A percentile compares a stretch with the other conserved stretches of the same genome.
These are phyloP conservation scores for Tephrocybe sp. DNA, from an alignment of 768 basidiomycete genomes.

Conservation along the genomic window DNA sequence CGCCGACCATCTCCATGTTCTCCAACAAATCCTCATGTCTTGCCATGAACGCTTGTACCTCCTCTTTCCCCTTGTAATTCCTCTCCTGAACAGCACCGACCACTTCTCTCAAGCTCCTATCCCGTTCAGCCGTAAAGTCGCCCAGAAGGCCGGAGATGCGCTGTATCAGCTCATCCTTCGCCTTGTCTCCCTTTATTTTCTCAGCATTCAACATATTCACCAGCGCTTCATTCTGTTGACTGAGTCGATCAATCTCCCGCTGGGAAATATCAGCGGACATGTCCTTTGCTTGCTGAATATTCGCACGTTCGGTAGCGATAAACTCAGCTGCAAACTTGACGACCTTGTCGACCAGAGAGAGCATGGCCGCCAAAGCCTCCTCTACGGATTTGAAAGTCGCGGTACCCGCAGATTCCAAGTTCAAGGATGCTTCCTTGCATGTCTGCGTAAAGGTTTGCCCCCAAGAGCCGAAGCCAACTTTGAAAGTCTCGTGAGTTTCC, in stretches of 20 bases:
- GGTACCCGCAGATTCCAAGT: slow-evolving; percentile 42
- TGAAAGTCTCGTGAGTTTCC: slow-evolving; percentile 54
- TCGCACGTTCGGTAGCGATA: slow-evolving; percentile 52
- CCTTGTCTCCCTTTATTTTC: slow-evolving; percentile 60
- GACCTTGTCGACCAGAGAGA: slow-evolving; percentile 59
- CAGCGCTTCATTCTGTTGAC: slow-evolving; percentile 70
- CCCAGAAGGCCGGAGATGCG: slow-evolving; percentile 72
- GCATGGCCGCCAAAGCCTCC: slow-evolving; percentile 56
- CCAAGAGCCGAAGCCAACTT: slow-evolving; percentile 55
- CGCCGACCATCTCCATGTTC: slow-evolving; percentile 38
- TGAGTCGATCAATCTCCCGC: slow-evolving; percentile 59
- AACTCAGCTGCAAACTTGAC: slow-evolving; percentile 59
- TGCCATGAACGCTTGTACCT: slow-evolving; percentile 44
- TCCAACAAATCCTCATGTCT: slow-evolving; percentile 50
- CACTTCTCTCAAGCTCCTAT: slow-evolving; percentile 61
- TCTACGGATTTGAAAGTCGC: slow-evolving; percentile 54
- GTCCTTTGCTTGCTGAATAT: slow-evolving; percentile 47
- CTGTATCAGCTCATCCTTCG: slow-evolving; percentile 73
- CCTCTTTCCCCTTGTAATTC: slow-evolving; percentile 55
- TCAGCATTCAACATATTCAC: slow-evolving; percentile 63
- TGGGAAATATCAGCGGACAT: slow-evolving; percentile 46
- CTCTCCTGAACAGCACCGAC: slow-evolving; percentile 52
- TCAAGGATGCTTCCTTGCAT: slow-evolving; percentile 46
- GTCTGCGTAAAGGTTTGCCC: slow-evolving; percentile 47
- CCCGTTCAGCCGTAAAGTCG: slow-evolving; percentile 68